These are phyloP conservation scores for Diplodia scrobiculata DNA, from an alignment of 2,329 filamentous ascomycete genomes.

Conservation along the genomic window DNA sequence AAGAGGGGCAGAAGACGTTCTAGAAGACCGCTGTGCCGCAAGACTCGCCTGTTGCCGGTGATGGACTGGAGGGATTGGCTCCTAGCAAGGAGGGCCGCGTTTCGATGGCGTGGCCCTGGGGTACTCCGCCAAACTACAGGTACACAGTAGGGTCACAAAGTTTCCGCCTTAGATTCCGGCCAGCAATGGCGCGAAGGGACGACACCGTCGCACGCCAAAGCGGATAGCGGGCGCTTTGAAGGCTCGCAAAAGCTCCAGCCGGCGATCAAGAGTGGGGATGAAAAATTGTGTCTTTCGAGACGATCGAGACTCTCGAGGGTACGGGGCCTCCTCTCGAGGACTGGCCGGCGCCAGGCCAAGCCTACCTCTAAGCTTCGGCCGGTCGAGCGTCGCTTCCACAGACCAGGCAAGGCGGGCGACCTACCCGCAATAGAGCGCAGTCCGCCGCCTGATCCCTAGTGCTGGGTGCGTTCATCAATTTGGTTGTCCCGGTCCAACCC, in stretches of 20 bases:
- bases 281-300: conserved; percentile 1
- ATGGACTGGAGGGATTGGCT: conserved; percentile 12
- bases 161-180: not conserved
- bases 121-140: not conserved
- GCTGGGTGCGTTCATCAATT: conserved; percentile 11
- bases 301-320: not conserved
- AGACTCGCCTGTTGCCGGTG: not conserved
- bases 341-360: not conserved
- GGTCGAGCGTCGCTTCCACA: conserved; percentile 6
- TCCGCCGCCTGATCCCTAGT: not conserved
- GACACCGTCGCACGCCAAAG: not conserved
- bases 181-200: not conserved
- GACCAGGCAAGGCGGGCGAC: not conserved
- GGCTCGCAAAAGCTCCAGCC: not conserved
- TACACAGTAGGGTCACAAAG: too few species aligned
- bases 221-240: not conserved
- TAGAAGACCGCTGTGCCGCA: conserved; percentile 11
- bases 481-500: not conserved
- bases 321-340: conserved; percentile 5
- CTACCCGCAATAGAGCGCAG: not conserved
- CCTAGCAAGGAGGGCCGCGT: not conserved
- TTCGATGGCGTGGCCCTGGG: conserved; percentile 15
- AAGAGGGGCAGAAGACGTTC: conserved; percentile 12
- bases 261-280: conserved; percentile 5
- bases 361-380: not conserved